Evolutionary conservation across 352 stramenopile genomes (phyloP), one percentile per base, ranked within the genome.

Genomic region (Phytophthora idaei): DNA sequence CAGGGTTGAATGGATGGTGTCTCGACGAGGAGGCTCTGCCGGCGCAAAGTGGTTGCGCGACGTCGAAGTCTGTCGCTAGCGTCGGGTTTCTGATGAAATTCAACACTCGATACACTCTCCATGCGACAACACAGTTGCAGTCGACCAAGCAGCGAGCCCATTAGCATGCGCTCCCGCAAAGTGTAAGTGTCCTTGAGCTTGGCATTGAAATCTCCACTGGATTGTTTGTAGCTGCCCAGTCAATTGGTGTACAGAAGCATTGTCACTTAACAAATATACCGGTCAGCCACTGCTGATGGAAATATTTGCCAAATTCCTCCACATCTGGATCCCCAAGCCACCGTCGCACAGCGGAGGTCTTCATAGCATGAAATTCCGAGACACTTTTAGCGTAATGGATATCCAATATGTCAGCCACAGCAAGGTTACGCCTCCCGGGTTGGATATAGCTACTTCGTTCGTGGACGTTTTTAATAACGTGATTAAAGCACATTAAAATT

Each of bases 401-500:
- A 52, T 51, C 45, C n/a, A 51, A 51, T 7, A 51, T 34, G 14
- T 52, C 46, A 4, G 46, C 46, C 6, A 52, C 46, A 9, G 37
- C 45, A 2, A 52, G 46, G 25, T 11, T 52, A 36, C 46, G 46
- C 11, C 37, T 52, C 0, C 9, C 46, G 0, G 46, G 46, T 2
- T 17, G 27, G 8, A 52, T 36, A 3, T 15, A 52, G 11, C 27
- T 37, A 17, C 8, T 36, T 17, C 46, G 9, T 15, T 52, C 46
- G 14, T 52, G 27, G 34, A 51, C 45, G 2, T 51, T 51, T 28
- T 21, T 3, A 4, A 51, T 51, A 17, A 51, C 45, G 10, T 51
- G 45, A 27, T 51, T 36, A 52, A 52, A 39, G 46, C 27, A 52
- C 46, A 52, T 52, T 9, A 52, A 52, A 37, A 52, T 31, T 52